A percentile compares a stretch with the other conserved stretches of the same genome.
Evolutionary conservation across 495 filamentous ascomycete genomes (phyloP).

Genomic region (Articulospora tetracladia): DNA sequence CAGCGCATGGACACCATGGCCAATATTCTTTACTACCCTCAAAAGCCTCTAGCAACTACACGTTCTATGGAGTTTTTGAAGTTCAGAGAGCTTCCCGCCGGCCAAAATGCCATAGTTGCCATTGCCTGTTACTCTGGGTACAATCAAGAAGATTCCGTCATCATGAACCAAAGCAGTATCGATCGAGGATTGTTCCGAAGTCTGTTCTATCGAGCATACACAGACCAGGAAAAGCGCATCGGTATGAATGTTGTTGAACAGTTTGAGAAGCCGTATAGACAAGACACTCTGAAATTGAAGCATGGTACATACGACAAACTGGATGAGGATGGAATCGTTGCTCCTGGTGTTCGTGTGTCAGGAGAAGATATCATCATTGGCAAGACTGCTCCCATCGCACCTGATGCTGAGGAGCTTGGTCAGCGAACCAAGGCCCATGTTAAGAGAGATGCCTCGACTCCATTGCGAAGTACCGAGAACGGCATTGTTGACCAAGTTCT

Average conservation of each 20-base stretch:
- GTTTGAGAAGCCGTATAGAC: conserved; percentile 91
- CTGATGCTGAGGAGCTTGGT: conserved; percentile 90
- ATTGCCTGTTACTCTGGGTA: conserved; percentile 98
- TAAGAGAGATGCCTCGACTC: conserved; percentile 93
- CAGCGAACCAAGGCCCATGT: conserved; percentile 84
- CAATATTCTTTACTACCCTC: conserved; percentile 97
- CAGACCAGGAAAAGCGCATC: conserved; percentile 90
- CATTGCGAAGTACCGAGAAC: conserved; percentile 89
- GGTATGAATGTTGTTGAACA: conserved; percentile 84
- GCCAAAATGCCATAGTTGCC: conserved; percentile 97
- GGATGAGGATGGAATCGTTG: conserved; percentile 90
- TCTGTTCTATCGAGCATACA: conserved; percentile 96
- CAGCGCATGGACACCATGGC: conserved; percentile 99
- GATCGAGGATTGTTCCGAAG: conserved; percentile 95
- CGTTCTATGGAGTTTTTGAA: conserved; percentile 98
- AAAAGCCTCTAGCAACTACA: conserved; percentile 95
- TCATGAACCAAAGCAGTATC: conserved; percentile 99
- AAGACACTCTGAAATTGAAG: conserved; percentile 84
- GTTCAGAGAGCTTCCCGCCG: conserved; percentile 93
- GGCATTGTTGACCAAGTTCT: conserved; percentile 94
- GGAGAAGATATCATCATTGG: conserved; percentile 99
- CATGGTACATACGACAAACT: conserved; percentile 98
- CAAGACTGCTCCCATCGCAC: conserved; percentile 90
- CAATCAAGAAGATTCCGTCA: conserved; percentile 99
- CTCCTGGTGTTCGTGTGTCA: conserved; percentile 87